These are phyloP conservation scores for Hyaloscypha finlandica DNA, from an alignment of 495 filamentous ascomycete genomes.

Conservation along the genomic window DNA sequence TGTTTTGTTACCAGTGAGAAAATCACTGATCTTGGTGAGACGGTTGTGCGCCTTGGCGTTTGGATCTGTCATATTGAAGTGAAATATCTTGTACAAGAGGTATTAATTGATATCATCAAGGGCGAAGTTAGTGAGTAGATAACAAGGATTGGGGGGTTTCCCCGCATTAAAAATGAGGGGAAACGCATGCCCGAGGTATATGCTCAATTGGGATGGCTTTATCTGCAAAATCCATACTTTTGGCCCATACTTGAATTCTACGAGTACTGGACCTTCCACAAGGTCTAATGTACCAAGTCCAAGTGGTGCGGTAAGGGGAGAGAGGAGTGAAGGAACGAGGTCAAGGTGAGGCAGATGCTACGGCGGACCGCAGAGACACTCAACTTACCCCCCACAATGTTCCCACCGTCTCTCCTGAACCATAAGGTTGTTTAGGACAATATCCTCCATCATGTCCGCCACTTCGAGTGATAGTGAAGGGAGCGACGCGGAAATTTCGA, in stretches of 20 bases:
- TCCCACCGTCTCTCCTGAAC: constrained; percentile 6
- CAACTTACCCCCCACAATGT: background rate
- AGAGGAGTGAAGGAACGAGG: no score
- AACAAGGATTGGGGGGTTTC: background rate
- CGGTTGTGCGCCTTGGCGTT: constrained; percentile 31
- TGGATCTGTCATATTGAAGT: constrained; percentile 13
- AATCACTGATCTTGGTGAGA: constrained; percentile 43
- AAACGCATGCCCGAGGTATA: background rate
- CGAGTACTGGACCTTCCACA: background rate
- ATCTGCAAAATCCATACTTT: background rate
- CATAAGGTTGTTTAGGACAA: constrained; percentile 30
- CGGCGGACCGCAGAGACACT: background rate
- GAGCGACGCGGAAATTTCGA: background rate
- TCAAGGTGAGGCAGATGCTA: background rate
- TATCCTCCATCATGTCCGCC: constrained; percentile 21
- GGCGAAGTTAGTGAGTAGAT: background rate
- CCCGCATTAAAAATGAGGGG: background rate
- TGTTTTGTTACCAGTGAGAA: constrained; percentile 44
- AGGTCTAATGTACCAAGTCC: no score
- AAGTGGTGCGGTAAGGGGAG: no score
- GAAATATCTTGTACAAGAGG: background rate
- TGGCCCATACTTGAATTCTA: background rate
- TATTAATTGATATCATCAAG: background rate
- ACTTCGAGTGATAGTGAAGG: constrained; percentile 10
- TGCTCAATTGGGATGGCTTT: background rate